Evolutionary conservation across 2,329 filamentous ascomycete genomes (phyloP).

Genomic region (Verticillium isaacii): DNA sequence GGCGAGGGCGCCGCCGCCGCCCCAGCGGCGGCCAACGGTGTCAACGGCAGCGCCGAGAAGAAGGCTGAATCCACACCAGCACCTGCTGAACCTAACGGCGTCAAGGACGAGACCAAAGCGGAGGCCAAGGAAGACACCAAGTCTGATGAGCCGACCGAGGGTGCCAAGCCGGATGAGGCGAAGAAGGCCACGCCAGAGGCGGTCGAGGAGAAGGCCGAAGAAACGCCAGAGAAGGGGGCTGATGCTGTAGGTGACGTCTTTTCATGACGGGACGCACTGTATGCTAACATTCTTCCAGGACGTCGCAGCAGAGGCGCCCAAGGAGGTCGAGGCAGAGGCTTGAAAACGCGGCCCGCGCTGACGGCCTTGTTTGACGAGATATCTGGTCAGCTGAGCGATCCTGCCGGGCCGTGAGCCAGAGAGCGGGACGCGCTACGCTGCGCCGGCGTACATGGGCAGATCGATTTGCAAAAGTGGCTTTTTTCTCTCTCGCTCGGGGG

Average conservation of each 20-base stretch:
- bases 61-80: slow-evolving; percentile 18
- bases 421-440: not conserved
- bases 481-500: not conserved
- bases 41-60: slow-evolving; percentile 45
- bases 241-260: slow-evolving; percentile 28
- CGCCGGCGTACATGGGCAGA: not conserved
- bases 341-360: slow-evolving; percentile 14
- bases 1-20: slow-evolving; percentile 40
- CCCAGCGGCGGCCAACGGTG: slow-evolving; percentile 36
- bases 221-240: slow-evolving; percentile 14
- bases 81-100: slow-evolving; percentile 30
- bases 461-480: not conserved
- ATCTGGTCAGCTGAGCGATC: not conserved
- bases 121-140: slow-evolving; percentile 20
- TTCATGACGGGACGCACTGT: not conserved
- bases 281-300: not conserved
- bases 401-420: not conserved
- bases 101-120: slow-evolving; percentile 28
- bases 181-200: slow-evolving; percentile 20
- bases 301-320: slow-evolving; percentile 20
- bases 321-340: slow-evolving; percentile 31
- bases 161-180: slow-evolving; percentile 28
- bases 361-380: not conserved
- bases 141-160: slow-evolving; percentile 33
- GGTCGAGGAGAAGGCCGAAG: slow-evolving; percentile 21